phyloP scores from a whole-genome alignment of 148 eudicot species.

The Cornus suecica region DNA sequence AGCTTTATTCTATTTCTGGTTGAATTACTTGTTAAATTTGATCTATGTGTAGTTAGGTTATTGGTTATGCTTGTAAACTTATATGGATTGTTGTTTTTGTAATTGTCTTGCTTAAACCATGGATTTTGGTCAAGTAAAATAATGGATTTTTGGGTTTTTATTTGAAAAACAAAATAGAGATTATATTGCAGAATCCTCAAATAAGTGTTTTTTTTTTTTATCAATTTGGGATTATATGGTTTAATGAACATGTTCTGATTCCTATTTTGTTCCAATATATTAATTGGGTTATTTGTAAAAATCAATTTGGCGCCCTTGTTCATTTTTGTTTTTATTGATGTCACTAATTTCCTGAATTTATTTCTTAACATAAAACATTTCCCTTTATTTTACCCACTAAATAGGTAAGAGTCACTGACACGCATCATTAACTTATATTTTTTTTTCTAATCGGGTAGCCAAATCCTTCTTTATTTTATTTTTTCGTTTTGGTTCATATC shows the following conservation, averaged over 20 bases:
- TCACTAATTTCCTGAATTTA: neutral
- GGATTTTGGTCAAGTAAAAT: neutral
- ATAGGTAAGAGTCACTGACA: neutral
- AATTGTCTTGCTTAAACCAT: neutral
- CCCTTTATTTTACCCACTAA: no score
- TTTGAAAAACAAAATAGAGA: neutral
- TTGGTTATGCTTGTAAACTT: neutral
- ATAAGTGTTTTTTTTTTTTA: no score
- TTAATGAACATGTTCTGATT: no score
- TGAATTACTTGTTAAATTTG: neutral
- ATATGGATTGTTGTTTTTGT: neutral
- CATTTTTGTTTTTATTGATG: neutral
- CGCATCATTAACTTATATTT: neutral
- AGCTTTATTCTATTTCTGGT: neutral
- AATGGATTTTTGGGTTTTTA: neutral
- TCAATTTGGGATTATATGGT: no score
- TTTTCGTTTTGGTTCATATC: neutral
- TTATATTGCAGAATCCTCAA: neutral
- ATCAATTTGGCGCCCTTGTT: no score
- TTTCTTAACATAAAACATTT: no score
- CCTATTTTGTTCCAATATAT: neutral
- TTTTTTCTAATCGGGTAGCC: constrained; percentile 1
- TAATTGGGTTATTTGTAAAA: neutral
- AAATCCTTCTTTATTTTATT: neutral
- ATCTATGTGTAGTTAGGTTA: neutral